Base-by-base conservation (phyloP, 164 flowering plant genomes). In the Vitis labrusca region DNA sequence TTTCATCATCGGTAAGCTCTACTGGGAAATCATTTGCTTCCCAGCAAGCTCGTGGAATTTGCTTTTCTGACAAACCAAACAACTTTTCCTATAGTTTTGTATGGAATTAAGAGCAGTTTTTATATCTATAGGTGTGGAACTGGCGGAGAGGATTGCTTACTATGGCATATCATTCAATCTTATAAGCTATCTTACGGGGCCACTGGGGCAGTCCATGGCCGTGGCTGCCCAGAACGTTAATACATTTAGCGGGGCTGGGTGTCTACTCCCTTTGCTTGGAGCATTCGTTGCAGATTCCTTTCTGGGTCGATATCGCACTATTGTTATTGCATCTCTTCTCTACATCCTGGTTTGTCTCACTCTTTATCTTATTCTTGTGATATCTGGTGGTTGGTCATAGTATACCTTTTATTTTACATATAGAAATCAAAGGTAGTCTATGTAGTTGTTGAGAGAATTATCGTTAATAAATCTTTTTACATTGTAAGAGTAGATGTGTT, bases 1-100 rank as follows among this genome's bases (percentile, higher is more conserved):
- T 12, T 85, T 87, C 77, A 83, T 89, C 60, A 84, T 87, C 0
- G 89, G 85, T 82, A 78, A 32, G 44, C 44, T 0, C 44, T 32
- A 6, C 44, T 6, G 44, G 44, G 7, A 32, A 32, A 4, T 32
- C 44, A 5, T 32, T 32, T 32, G 7, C 5, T 32, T 32, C 44
- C 7, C 44, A 6, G 5, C 7, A 32, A 32, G 5, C 44, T 32
- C 44, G 44, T 32, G 7, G 44, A 32, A 32, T 32, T 32, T 6
- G 7, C 44, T 32, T 32, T 32, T 32, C 44, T 32, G 44, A 32
- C 44, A 32, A 32, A 32, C 44, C 44, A 32, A 32, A 32, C 44
- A 32, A 32, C 44, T 4, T 32, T 32, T 32, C 44, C 7, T 32
- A 4, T 6, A 4, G 6, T 32, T 32, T 32, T 32, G 27, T 23